These are phyloP conservation scores for Golubevia sp. DNA, from an alignment of 1,284 basidiomycete species.

Conservation along the genomic window DNA sequence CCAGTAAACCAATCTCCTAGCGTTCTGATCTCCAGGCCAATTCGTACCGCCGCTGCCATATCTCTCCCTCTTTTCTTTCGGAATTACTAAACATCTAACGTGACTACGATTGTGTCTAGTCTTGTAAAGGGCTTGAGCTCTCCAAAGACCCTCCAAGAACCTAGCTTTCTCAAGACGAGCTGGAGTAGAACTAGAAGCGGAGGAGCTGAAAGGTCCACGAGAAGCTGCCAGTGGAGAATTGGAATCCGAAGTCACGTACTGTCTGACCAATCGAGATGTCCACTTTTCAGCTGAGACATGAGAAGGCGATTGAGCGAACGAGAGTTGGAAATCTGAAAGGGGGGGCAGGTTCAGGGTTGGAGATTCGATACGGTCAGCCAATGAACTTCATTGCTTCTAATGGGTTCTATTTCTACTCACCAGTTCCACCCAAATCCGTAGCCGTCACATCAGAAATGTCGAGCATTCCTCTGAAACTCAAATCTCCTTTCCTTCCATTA, in stretches of 20 bases:
- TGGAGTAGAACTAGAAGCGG: constrained; percentile 7
- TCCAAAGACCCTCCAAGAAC: constrained; percentile 57
- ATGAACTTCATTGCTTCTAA: neutral
- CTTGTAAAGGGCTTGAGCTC: constrained; percentile 50
- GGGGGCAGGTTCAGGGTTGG: neutral
- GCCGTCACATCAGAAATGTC: constrained; percentile 35
- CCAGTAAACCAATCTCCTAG: constrained; percentile 39
- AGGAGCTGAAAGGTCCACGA: constrained; percentile 6
- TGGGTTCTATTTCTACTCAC: too few relatives aligned
- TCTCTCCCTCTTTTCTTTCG: constrained; percentile 13
- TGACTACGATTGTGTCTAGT: constrained; percentile 28
- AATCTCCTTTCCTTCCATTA: constrained; percentile 21
- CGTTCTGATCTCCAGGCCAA: constrained; percentile 10
- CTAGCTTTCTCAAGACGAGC: constrained; percentile 43
- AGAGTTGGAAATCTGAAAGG: neutral
- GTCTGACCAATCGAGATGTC: constrained; percentile 30
- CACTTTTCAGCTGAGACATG: constrained; percentile 38
- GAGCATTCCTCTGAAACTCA: constrained; percentile 41
- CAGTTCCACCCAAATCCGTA: neutral
- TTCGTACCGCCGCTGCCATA: constrained; percentile 5
- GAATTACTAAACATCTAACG: constrained; percentile 28
- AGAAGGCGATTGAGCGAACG: constrained; percentile 20
- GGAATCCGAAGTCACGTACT: constrained; percentile 29
- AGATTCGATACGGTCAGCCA: too few relatives aligned
- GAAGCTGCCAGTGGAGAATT: constrained; percentile 16